A percentile compares a stretch with the other conserved stretches of the same genome.
These are phyloP conservation scores for Teratosphaeria zuluensis DNA, from an alignment of 2,329 filamentous ascomycete genomes.

Conservation along the genomic window DNA sequence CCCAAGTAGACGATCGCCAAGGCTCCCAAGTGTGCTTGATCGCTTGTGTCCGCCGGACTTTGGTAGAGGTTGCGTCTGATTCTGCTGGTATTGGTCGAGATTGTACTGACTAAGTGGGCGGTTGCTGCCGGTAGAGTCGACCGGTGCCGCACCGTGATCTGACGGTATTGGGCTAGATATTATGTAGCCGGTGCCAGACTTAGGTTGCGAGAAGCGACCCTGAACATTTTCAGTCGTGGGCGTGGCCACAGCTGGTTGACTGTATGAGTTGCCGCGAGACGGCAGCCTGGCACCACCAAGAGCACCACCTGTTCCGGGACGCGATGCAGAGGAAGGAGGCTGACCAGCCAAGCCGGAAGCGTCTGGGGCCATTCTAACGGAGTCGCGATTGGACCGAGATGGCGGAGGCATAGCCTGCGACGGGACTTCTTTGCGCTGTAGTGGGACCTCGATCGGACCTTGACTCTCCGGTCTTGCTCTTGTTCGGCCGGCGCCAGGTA, in stretches of 20 bases:
- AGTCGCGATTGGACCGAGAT: constrained; percentile 29
- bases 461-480: constrained; percentile 47
- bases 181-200: constrained; percentile 55
- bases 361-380: constrained; percentile 45
- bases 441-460: constrained; percentile 39
- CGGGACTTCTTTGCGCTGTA: constrained; percentile 15
- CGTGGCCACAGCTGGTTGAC: constrained; percentile 76
- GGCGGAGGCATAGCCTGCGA: constrained; percentile 26
- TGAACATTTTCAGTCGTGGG: constrained; percentile 83
- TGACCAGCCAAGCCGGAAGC: constrained; percentile 26
- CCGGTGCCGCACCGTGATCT: constrained; percentile 32
- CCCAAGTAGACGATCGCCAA: constrained; percentile 77
- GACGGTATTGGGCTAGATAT: constrained; percentile 57
- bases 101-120: constrained; percentile 48
- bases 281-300: constrained; percentile 54
- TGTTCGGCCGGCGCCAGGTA: constrained; percentile 33
- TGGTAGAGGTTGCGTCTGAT: constrained; percentile 53
- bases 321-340: constrained; percentile 35
- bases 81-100: constrained; percentile 42
- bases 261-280: constrained; percentile 68
- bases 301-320: constrained; percentile 75
- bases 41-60: constrained; percentile 53
- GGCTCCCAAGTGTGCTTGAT: constrained; percentile 44
- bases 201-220: constrained; percentile 74
- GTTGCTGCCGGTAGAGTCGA: constrained; percentile 30